Evolutionary conservation across 331 rosid genomes (phyloP).

Genomic region (Phaseolus coccineus): DNA sequence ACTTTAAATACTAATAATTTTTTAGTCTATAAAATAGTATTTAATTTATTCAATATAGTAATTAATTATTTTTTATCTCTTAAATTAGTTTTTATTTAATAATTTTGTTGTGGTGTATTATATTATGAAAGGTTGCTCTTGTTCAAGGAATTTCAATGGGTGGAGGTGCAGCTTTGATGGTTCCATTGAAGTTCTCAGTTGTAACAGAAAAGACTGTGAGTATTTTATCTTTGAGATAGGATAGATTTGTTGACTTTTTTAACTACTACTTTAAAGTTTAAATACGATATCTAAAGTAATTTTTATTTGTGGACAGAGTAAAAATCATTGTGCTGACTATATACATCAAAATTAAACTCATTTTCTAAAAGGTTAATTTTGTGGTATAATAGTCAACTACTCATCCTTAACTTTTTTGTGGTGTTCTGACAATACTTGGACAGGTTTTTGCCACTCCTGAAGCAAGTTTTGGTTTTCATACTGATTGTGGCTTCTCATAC

Average conservation of each 20-base stretch:
- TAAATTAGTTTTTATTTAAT: too few relatives aligned
- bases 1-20: too few relatives aligned
- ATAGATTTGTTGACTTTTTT: not conserved
- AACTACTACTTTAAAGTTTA: not conserved
- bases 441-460: conserved; percentile 95
- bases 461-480: conserved; percentile 93
- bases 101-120: not conserved
- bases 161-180: conserved; percentile 95
- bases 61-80: too few relatives aligned
- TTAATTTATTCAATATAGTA: too few relatives aligned
- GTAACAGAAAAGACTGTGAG: conserved; percentile 93
- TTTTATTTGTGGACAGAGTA: not conserved
- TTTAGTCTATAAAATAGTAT: too few relatives aligned
- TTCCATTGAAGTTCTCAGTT: conserved; percentile 85
- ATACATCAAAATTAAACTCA: not conserved
- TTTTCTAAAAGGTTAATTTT: conserved; percentile 3
- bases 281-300: not conserved
- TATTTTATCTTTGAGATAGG: conserved; percentile 31
- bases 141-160: conserved; percentile 96
- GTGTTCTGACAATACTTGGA: conserved; percentile 38
- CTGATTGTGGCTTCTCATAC: conserved; percentile 95
- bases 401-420: conserved; percentile 23
- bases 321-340: not conserved
- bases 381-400: not conserved
- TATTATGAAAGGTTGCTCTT: conserved; percentile 75